A percentile compares a stretch with the other conserved stretches of the same genome.
These are phyloP conservation scores for Coemansia guatemalensis DNA, from an alignment of 192 early-diverging fungal genomes.

Conservation along the genomic window DNA sequence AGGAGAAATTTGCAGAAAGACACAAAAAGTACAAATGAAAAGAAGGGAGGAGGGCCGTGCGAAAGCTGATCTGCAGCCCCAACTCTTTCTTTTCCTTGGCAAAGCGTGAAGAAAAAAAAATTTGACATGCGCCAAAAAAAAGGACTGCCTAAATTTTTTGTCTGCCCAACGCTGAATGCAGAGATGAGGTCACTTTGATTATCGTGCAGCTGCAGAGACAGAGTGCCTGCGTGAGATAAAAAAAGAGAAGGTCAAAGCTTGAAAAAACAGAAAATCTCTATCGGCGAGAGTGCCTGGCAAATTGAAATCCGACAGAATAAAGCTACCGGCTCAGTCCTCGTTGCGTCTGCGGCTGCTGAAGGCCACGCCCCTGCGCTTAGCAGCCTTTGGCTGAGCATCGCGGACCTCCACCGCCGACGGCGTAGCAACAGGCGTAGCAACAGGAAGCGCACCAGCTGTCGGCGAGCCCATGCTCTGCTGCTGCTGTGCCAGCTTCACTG, in stretches of 20 bases:
- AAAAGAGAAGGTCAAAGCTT: neutral
- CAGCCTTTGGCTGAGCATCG: neutral
- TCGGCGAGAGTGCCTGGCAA: neutral
- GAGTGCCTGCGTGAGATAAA: neutral
- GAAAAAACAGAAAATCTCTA: neutral
- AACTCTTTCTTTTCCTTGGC: too few relatives aligned
- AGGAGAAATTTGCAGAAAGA: neutral
- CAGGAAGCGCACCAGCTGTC: neutral
- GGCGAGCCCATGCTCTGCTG: slow-evolving; percentile 13
- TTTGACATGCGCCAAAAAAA: too few relatives aligned
- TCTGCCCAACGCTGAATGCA: too few relatives aligned
- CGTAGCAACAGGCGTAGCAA: neutral
- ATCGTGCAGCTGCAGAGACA: too few relatives aligned
- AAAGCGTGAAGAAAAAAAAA: too few relatives aligned
- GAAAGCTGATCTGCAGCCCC: too few relatives aligned
- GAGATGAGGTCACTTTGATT: too few relatives aligned
- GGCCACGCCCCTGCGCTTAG: slow-evolving; percentile 17
- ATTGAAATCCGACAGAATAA: too few relatives aligned
- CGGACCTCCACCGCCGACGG: neutral
- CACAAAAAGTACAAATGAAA: too few relatives aligned
- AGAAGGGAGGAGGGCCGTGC: too few relatives aligned
- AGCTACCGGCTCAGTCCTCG: slow-evolving; percentile 6
- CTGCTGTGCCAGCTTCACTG: slow-evolving; percentile 43
- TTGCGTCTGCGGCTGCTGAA: slow-evolving; percentile 31
- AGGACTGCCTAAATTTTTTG: too few relatives aligned